Evolutionary conservation across 2,329 filamentous ascomycete species (phyloP).

Genomic region (Xylaria digitata): DNA sequence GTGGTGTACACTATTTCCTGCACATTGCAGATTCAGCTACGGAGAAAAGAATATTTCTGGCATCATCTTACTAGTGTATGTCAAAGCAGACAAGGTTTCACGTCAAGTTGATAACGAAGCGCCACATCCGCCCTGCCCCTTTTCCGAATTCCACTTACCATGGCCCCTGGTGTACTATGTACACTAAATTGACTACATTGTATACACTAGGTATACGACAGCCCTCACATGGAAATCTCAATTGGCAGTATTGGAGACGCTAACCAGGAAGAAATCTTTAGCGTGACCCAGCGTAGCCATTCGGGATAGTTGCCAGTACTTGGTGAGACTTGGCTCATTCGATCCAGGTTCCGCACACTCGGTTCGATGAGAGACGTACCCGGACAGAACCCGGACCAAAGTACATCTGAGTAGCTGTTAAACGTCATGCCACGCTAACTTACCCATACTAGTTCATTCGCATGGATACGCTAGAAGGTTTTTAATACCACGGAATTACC

Average conservation of each 20-base stretch:
- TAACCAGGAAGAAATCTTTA: conserved; percentile 16
- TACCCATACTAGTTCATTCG: neutral
- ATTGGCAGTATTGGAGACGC: conserved; percentile 21
- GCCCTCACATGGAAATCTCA: conserved; percentile 4
- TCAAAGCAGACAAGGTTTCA: conserved; percentile 8
- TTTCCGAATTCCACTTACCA: conserved; percentile 23
- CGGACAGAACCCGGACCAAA: neutral
- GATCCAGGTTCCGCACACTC: conserved; percentile 36
- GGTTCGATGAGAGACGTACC: conserved; percentile 25
- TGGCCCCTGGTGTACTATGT: neutral
- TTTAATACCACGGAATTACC: neutral
- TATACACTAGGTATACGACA: neutral
- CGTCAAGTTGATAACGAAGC: conserved; percentile 23
- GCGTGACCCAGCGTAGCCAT: conserved; percentile 28
- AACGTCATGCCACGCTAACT: conserved; percentile 10
- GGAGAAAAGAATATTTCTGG: conserved; percentile 17
- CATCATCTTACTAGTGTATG: conserved; percentile 8
- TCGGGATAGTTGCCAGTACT: conserved; percentile 37
- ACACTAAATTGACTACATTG: neutral
- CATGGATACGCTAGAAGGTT: conserved; percentile 7
- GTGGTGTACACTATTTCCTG: neutral
- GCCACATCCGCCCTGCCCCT: conserved; percentile 32
- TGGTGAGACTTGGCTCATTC: conserved; percentile 36
- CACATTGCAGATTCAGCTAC: conserved; percentile 14
- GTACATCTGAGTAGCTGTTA: conserved; percentile 6